Evolutionary conservation across 257 asterid species (phyloP), one percentile per base, ranked within the genome.

Genomic region (Solanum chaucha): DNA sequence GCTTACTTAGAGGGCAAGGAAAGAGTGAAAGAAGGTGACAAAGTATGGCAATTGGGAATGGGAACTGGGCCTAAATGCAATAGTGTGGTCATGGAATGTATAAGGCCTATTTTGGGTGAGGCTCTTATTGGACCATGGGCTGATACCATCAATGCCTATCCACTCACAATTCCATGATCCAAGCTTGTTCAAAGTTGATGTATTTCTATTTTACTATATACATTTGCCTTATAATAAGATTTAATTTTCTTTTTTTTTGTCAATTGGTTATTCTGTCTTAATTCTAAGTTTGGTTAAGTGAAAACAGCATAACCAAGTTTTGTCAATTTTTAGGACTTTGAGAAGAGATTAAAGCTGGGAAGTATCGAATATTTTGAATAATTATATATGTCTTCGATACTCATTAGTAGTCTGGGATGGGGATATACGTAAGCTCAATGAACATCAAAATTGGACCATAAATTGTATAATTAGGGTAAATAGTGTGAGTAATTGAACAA

Each of bases 11-110:
- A 95, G 71, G 97, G 95, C n/a, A 91, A 94, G 83, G 94, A 91
- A 13, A 92, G 93, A 64, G 90, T 96, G 2, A 89, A 92, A 89
- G 86, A 90, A 86, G 96, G 98, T 35, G 98, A 94, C 67, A 89
- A 22, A 44, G 95, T 97, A 5, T 93, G 95, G 97, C 95, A 91
- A 51, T 78, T 95, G 83, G 98, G 98, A 4, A 89, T 97, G 94
- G 98, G 98, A 5, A 96, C 92, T 89, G 98, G 99, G 88, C 95
- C 94, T 12, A 94, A 95, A 80, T 94, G 97, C 32, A 91, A 20
- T 59, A 95, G 94, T 82, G 32, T 94, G 82, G 92, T 94, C 0
- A 94, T 94, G 95, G 93, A 95, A 85, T 94, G 95, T 41, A 26
- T 86, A 38, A 88, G 93, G 93, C 93, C 94, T 83, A 94, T 93